Evolutionary conservation across 83 land plant species (phyloP), one percentile per base, ranked within the genome.

Genomic region (Picea abies): DNA sequence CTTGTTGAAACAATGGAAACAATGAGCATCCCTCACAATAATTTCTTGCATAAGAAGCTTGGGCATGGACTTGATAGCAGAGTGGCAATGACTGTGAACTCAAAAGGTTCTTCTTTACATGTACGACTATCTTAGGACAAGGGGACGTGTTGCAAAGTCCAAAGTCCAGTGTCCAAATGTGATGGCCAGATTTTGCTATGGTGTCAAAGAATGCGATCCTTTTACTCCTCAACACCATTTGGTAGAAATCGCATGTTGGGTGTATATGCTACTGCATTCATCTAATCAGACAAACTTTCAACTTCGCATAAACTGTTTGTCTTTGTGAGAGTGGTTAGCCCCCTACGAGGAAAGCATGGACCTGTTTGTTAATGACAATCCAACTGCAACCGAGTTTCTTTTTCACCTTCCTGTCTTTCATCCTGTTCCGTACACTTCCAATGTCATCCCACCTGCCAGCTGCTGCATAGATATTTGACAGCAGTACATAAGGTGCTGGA

Each of bases 381-480:
- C 81, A 58, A 73, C 87, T 88, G 70, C 90, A 85, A 23, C 90
- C 90, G 25, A 87, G 87, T 78, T 68, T 68, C 80, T 88, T 88
- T 73, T 70, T 83, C 82, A 76, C 22, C 25, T 82, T 76, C 11
- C 47, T 47, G 5, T 85, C 85, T 22, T 77, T 25, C 19, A 88
- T 78, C 77, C 35, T 26, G 68, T 69, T 82, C 29, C 90, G 80
- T 0, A 83, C 83, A 25, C 69, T 68, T 32, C 63, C 66, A 3
- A 85, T 87, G 44, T 85, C 87, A 32, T 16, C 37, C 60, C 83
- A 83, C 83, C 85, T 63, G 19, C 90, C 87, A 37, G 90, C 90
- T 81, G 82, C 85, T 66, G 25, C 80, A 68, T 85, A 88, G 8
- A 88, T 81, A 60, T 83, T 85, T 68, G 85, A 85, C 5, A 83